Evolutionary conservation across 306 rosid genomes (phyloP), one percentile per base, ranked within the genome.

Genomic region (Clitoria ternatea): DNA sequence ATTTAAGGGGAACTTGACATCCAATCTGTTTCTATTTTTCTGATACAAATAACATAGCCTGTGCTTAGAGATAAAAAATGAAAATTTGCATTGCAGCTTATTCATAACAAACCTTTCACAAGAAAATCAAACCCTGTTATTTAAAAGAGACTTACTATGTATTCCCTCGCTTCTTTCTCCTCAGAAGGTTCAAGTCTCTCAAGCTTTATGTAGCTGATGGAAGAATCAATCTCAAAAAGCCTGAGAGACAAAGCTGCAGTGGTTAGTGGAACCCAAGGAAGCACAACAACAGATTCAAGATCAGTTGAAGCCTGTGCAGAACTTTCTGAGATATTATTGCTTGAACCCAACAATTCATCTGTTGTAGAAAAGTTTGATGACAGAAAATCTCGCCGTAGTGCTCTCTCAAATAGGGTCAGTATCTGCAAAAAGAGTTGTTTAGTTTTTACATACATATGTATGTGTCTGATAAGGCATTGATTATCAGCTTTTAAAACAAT

Each of bases 251-350:
- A 78, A 70, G 99, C 99, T 45, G 97, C 92, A 55, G 83, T 77
- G 37, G 96, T 95, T 74, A 77, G 87, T 30, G 99, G 97, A 48
- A 95, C 76, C 99, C 99, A 95, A 57, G 99, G 99, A 80, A 91
- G 92, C 52, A 86, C 64, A 70, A 80, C 69, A 70, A 87, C 76
- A 10, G 90, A 82, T 40, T 83, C 88, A 44, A 72, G 75, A 67
- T 79, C 90, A 29, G 71, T 50, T 53, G 65, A 73, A 70, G 85
- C 78, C 69, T 18, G 76, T 23, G 65, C 66, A 73, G 83, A 77
- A 74, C 17, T 56, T 50, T 69, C 79, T 3, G 80, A 62, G 77
- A 72, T 57, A 56, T 76, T 57, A 56, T 76, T 81, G 77, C 78
- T 57, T 42, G 84, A 73, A 52, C 91, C 86, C 86, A 91, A 77